A percentile compares a stretch with the other conserved stretches of the same genome.
These are phyloP conservation scores for Coleophoma cylindrospora DNA, from an alignment of 2,329 filamentous ascomycete species.

Conservation along the genomic window DNA sequence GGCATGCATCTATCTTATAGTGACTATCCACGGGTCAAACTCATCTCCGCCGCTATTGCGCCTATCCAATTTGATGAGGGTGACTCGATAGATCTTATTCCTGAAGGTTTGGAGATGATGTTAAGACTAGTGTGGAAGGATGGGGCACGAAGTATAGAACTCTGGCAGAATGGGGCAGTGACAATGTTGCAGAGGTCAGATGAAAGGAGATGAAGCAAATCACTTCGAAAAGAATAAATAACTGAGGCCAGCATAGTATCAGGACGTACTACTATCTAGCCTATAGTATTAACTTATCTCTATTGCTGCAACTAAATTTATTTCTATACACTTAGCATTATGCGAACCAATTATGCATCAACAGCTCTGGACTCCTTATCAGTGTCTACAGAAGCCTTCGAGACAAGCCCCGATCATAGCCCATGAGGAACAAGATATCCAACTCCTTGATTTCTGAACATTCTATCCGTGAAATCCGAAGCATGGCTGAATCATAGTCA, in stretches of 20 bases:
- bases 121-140: slow-evolving; percentile 9
- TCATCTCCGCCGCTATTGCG: slow-evolving; percentile 6
- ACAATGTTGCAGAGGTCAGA: not conserved
- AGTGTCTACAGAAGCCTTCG: not conserved
- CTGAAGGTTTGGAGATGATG: slow-evolving; percentile 9
- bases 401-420: slow-evolving; percentile 10
- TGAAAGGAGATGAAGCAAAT: no score
- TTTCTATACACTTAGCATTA: no score
- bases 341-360: no score
- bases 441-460: slow-evolving; percentile 16
- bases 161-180: not conserved
- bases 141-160: not conserved
- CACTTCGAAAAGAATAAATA: no score
- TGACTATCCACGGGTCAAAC: not conserved
- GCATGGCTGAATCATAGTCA: slow-evolving; percentile 40
- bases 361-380: not conserved
- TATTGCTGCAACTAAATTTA: no score
- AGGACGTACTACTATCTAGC: no score
- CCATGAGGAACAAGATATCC: slow-evolving; percentile 14
- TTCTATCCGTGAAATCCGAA: slow-evolving; percentile 38
- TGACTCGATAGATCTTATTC: slow-evolving; percentile 7
- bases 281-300: no score
- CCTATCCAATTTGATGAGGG: not conserved
- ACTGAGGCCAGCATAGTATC: no score
- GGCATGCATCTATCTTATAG: not conserved